Base-by-base conservation (phyloP, 176 grass and related monocot genomes). In the Musa troglodytarum region DNA sequence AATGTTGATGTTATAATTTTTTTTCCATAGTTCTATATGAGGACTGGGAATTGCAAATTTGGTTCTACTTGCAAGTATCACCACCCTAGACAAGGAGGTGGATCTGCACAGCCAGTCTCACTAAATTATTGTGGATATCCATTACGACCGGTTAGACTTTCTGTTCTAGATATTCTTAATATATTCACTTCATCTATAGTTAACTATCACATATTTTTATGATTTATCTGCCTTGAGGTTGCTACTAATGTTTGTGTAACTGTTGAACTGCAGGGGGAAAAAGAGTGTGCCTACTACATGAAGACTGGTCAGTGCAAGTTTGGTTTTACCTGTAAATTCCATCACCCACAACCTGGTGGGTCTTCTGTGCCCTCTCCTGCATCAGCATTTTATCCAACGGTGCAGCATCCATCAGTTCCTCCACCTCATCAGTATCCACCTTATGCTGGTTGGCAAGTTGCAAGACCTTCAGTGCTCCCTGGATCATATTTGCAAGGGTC, bases 1-100 rank as follows among this genome's bases (percentile, higher is more conserved):
- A 26, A 17, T 64, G 19, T 78, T 83, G 17, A 68, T 63, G 64
- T 14, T 54, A 13, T 73, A 21, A 22, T 58, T 61, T 74, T 22
- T 72, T 16, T 72, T 78, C 80, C 84, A 72, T 82, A 98, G 95
- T 88, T 83, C 80, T 98, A 91, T 63, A 81, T 88, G 63, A 98
- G 91, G 81, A 98, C 92, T 79, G 88, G 95, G 72, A 89, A 78
- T n/a, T 98, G 95, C 78, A 98, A 91, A 62, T 93, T 91, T 75
- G 95, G 90, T 26, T 82, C 90, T 50, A 90, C 89, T 50, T 98
- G 95, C 84, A 98, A 93, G 63, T 98, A 89, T 80, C 81, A 93
- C 87, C 95, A 98, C 79, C 95, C 95, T 29, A 93, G 81, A 74
- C 86, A 93, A 86, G 76, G 66, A 58, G 55, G 75, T 77, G 79